These are phyloP conservation scores for Zygosaccharomyces kombuchaensis DNA, from an alignment of 805 yeast species.

Conservation along the genomic window DNA sequence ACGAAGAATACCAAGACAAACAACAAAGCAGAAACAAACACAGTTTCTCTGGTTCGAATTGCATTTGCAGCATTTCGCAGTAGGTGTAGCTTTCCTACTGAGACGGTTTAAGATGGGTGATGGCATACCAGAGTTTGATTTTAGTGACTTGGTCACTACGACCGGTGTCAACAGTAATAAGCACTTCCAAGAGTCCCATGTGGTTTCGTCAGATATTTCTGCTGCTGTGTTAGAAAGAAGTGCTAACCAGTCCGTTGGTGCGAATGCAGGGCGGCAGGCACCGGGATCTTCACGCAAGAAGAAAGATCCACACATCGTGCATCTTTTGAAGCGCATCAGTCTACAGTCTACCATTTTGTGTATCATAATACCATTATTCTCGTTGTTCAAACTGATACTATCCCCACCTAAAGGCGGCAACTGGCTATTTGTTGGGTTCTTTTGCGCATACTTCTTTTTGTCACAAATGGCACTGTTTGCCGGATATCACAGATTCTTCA, in stretches of 20 bases:
- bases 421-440: conserved; percentile 10
- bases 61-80: background rate
- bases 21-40: background rate
- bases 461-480: conserved; percentile 24
- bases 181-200: conserved; percentile 9
- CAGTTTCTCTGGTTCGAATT: background rate
- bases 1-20: background rate
- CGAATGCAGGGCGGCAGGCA: background rate
- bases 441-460: conserved; percentile 17
- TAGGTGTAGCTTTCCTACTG: background rate
- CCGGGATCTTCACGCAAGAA: conserved; percentile 10
- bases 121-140: conserved; percentile 26
- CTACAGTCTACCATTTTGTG: conserved; percentile 22
- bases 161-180: conserved; percentile 5
- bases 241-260: background rate
- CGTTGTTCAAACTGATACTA: conserved; percentile 22
- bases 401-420: conserved; percentile 16
- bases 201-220: conserved; percentile 4
- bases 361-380: conserved; percentile 23
- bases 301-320: conserved; percentile 27
- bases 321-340: conserved; percentile 25
- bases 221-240: background rate
- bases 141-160: conserved; percentile 14
- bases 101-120: conserved; percentile 12
- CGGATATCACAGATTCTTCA: conserved; percentile 28